phyloP scores from a whole-genome alignment of 139 green algal species.

The Ettlia oleoabundans region DNA sequence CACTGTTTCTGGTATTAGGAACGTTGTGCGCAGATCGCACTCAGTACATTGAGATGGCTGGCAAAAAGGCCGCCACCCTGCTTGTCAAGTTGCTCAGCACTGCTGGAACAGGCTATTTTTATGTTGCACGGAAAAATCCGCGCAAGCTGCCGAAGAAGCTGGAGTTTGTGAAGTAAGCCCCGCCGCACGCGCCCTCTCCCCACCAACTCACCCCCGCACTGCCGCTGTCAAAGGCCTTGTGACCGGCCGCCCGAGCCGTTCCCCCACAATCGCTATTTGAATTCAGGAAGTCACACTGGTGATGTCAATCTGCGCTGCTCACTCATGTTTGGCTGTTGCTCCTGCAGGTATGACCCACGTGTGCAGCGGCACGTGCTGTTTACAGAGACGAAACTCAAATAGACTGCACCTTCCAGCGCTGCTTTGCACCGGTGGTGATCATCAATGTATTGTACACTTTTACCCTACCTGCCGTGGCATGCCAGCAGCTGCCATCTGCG shows the following conservation, averaged over 20 bases:
- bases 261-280: too few relatives aligned
- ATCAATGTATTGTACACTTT: too few relatives aligned
- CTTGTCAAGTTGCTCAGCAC: slow-evolving; percentile 81
- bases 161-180: slow-evolving; percentile 24
- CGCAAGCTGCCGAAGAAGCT: slow-evolving; percentile 69
- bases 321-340: not conserved
- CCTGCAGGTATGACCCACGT: slow-evolving; percentile 79
- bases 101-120: slow-evolving; percentile 80
- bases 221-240: too few relatives aligned
- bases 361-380: slow-evolving; percentile 83
- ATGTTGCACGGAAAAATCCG: slow-evolving; percentile 83
- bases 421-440: too few relatives aligned
- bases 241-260: too few relatives aligned
- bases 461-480: too few relatives aligned
- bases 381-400: slow-evolving; percentile 78
- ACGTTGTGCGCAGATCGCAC: too few relatives aligned
- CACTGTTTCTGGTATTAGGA: not conserved
- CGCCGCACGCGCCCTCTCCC: not conserved
- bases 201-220: not conserved
- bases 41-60: too few relatives aligned
- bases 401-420: not conserved
- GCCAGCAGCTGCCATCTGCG: too few relatives aligned
- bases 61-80: slow-evolving; percentile 64
- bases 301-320: not conserved
- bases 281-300: too few relatives aligned